These are phyloP conservation scores for Macaranga tanarius DNA, from an alignment of 441 rosid species.

Conservation along the genomic window DNA sequence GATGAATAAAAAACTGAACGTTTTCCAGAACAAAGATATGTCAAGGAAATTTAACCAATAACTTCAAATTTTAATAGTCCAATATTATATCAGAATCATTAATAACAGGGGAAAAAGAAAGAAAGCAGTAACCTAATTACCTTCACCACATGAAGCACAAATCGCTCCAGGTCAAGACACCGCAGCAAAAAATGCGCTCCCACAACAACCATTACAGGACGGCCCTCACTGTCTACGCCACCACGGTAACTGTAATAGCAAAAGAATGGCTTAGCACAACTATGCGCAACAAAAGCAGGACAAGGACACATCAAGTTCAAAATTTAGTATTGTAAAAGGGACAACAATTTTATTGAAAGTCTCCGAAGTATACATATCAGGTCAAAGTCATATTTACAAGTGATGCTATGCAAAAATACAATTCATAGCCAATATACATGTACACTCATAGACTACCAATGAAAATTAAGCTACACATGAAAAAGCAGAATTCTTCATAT, in stretches of 20 bases:
- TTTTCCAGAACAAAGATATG: slow-evolving; percentile 10
- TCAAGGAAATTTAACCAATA: not conserved
- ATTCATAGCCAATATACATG: too few species aligned
- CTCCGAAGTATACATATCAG: too few species aligned
- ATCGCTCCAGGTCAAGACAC: slow-evolving; percentile 92
- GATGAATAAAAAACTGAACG: not conserved
- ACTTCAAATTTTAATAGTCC: not conserved
- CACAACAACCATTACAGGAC: slow-evolving; percentile 95
- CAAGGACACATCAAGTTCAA: slow-evolving; percentile 7
- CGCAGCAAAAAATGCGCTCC: slow-evolving; percentile 98
- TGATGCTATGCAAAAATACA: not conserved
- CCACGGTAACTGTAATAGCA: slow-evolving; percentile 78
- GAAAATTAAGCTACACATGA: slow-evolving; percentile 7
- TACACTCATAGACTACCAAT: not conserved
- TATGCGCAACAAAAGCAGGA: slow-evolving; percentile 17
- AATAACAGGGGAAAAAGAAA: not conserved
- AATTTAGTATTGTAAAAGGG: slow-evolving; percentile 9
- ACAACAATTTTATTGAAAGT: too few species aligned
- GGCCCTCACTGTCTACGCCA: slow-evolving; percentile 96
- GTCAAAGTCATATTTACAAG: not conserved
- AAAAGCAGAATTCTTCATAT: not conserved
- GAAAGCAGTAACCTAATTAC: slow-evolving; percentile 34
- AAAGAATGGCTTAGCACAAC: slow-evolving; percentile 27
- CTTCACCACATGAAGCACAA: slow-evolving; percentile 80
- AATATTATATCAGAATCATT: slow-evolving; percentile 2